These are phyloP conservation scores for Rostrohypoxylon terebratum DNA, from an alignment of 495 filamentous ascomycete species.

Conservation along the genomic window DNA sequence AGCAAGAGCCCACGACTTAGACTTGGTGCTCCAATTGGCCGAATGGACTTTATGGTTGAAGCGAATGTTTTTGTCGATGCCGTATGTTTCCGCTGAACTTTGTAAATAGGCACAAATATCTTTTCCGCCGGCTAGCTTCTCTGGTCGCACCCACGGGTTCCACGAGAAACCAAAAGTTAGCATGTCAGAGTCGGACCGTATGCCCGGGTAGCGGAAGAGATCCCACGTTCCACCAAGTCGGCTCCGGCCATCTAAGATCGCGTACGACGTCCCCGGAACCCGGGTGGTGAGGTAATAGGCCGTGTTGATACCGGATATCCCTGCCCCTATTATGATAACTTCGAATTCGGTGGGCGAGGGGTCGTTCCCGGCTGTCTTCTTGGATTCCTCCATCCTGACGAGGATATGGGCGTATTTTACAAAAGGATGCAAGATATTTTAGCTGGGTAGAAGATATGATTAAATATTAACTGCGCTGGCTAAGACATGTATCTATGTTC, in stretches of 20 bases:
- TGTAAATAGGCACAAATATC: slow-evolving; percentile 71
- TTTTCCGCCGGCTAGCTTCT: slow-evolving; percentile 70
- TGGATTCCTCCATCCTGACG: neutral
- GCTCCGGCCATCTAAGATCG: slow-evolving; percentile 71
- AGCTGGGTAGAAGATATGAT: neutral
- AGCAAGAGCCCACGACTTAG: slow-evolving; percentile 70
- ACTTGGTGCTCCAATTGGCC: slow-evolving; percentile 68
- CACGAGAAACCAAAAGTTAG: slow-evolving; percentile 71
- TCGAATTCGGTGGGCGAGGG: slow-evolving; percentile 52
- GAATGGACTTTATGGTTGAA: slow-evolving; percentile 67
- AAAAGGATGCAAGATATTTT: neutral
- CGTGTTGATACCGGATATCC: slow-evolving; percentile 81
- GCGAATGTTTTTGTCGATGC: slow-evolving; percentile 72
- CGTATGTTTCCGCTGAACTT: slow-evolving; percentile 64
- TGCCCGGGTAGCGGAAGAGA: slow-evolving; percentile 77
- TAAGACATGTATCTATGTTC: neutral
- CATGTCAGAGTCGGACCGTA: slow-evolving; percentile 75
- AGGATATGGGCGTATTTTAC: neutral
- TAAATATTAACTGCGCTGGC: neutral
- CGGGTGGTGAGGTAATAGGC: slow-evolving; percentile 74
- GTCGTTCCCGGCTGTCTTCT: neutral
- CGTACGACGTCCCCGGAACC: slow-evolving; percentile 65
- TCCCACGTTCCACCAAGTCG: slow-evolving; percentile 79
- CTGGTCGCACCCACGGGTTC: slow-evolving; percentile 69
- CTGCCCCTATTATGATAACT: slow-evolving; percentile 77